Base-by-base conservation (phyloP, 371 early-diverging fungal species). In the Funneliformis caledonium region DNA sequence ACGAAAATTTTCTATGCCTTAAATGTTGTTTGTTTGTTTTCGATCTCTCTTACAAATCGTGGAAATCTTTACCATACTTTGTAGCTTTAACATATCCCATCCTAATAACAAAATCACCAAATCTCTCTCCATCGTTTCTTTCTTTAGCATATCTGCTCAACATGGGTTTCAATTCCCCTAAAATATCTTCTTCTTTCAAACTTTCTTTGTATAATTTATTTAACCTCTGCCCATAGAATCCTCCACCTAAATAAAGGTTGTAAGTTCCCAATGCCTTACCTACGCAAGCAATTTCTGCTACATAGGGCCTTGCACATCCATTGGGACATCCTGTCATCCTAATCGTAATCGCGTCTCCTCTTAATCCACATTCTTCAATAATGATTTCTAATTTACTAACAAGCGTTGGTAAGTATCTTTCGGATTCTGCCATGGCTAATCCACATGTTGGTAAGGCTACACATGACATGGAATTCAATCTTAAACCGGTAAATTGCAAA, bases 311-410 rank as follows among this genome's bases (percentile, higher is more conserved):
- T 26, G 97, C 96, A 83, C 97, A 97, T 81, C 97, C 97, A 86
- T 97, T 97, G 37, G 97, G 97, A 84, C 97, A 97, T 80, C 97
- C 97, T 0, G 97, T 97, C 97, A 97, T 97, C 84, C 97, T 93
- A 82, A 97, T 95, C 33, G 94, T 94, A 83, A 97, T 95, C 69
- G 95, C 94, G 84, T 96, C 95, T 59, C 95, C 88, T 59, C 92
- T 88, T 81, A 97, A 85, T 47, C 97, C 97, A 61, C 91, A 87
- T 78, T 91, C 93, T 82, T 94, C 94, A 76, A 97, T 87, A 22
- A 92, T 86, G 0, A 86, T 82, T 84, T 97, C 97, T 72, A 97
- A 88, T 83, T 88, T 89, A 26, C 87, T 87, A 50, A 97, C 93
- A 77, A 97, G 88, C 61, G 88, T 86, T 69, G 97, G 97, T 82